Evolutionary conservation across 2,329 filamentous ascomycete species (phyloP), one percentile per base, ranked within the genome.

Genomic region (Triangularia setosa): DNA sequence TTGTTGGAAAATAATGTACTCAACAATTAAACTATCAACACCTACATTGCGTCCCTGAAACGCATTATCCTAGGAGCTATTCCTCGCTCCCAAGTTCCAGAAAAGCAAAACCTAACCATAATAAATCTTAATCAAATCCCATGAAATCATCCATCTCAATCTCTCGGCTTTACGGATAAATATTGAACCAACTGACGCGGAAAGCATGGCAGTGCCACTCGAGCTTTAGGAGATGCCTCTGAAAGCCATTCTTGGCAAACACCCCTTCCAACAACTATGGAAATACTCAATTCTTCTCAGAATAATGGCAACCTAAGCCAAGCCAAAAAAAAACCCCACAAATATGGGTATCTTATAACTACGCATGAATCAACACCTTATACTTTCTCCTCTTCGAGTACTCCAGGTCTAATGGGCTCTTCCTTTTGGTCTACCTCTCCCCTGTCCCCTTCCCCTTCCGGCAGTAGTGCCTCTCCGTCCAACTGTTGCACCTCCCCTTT

Each of bases 401-500:
- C n/a, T 48, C 40, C 33, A n/a, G 16, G 6, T 40, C n/a, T 48
- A 56, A 21, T 21, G 30, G 12, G 35, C 27, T 9, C 44, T 48
- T 24, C 44, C 55, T 4, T 62, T 30, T 12, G 60, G 48, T n/a
- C 60, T 44, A 3, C 54, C 60, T 8, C 60, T 44, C 12, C 54
- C 60, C 7, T 52, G 14, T 5, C 61, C 55, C 21, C 61, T 57
- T 6, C 59, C 62, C 48, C 61, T 58, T 3, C 57, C 58, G 7
- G 52, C 24, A 5, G n/a, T 61, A 24, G 56, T 33, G 7, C 63
- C 62, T 28, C 65, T 59, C 9, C 64, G 60, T 12, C 69, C 23
- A 0, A 67, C 68, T 2, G 69, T 61, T 1, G 8, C 23, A 16
- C 33, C 57, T 12, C 60, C 65, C 33, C 65, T 48, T 7, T 64